Evolutionary conservation across 2,329 filamentous ascomycete species (phyloP), one percentile per base, ranked within the genome.

Genomic region (Endoconidiophora laricicola): DNA sequence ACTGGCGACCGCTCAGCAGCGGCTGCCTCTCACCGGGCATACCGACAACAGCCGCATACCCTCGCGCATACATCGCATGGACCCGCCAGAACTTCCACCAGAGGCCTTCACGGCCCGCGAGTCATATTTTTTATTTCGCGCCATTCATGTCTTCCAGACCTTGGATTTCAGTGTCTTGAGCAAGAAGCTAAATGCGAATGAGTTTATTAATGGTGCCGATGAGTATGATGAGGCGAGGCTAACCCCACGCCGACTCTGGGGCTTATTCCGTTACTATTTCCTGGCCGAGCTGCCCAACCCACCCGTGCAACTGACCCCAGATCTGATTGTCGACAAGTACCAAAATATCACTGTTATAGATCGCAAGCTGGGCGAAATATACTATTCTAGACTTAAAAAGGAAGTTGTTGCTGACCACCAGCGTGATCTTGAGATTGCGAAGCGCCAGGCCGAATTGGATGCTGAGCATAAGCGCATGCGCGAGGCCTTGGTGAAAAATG

Each of bases 91-190:
- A 50, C 40, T 53, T 16, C 52, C 47, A 20, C 52, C 52, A 23
- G 52, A 54, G 52, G 70, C 73, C 60, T 88, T 91, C 67, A 90
- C 86, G 61, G 77, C 81, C 58, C 83, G 93, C 70, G 87, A 94
- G 73, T 83, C 81, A 61, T 74, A 93, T 55, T 76, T 91, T 57
- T 74, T 94, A 60, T 90, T 91, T 68, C 85, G 90, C 66, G 81
- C 81, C 54, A 73, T 93, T 56, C 73, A 83, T 64, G 83, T 83
- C 60, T 69, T 79, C 56, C 74, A 78, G 56, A 68, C 77, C 48
- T 63, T 71, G 54, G 78, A 75, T 61, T 91, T 93, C 66, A 67
- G 68, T 59, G 73, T 72, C 57, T 84, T 91, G 55, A 87, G 86
- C 52, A 74, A 83, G 56, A 67, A 81, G 53, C 75, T 96, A 55